Evolutionary conservation across 2,329 filamentous ascomycete genomes (phyloP), one percentile per base, ranked within the genome.

Genomic region (Paracamarosporium sp.): DNA sequence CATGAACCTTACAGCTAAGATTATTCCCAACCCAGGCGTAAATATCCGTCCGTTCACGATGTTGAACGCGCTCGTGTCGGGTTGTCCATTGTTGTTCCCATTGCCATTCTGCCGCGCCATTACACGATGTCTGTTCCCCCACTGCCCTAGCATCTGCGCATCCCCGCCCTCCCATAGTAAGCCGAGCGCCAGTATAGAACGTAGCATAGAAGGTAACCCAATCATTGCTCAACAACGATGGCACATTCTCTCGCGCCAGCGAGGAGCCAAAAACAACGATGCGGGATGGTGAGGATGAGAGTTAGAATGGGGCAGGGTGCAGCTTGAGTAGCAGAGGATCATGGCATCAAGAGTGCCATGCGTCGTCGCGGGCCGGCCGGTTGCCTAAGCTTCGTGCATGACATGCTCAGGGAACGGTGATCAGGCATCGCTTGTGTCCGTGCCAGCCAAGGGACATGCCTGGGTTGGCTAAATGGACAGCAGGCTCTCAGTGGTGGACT

Each of bases 11-110:
- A 75, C 72, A 30, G 88, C 82, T 73, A 90, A 84, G 33, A 91
- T 78, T 55, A 91, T 84, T 24, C 83, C 88, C 54, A 91, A 82
- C 0, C 89, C 88, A 0, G 88, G 88, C 0, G 88, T 91, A 67
- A 84, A 90, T 53, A 91, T 84, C 65, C 91, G 87, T 15, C 88
- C 88, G 63, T 85, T 85, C 22, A 85, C 76, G 50, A 86, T 83
- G 20, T 83, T 86, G 65, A 89, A 89, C 59, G 63, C 65, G 57
- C 66, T 73, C 22, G 65, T 67, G 44, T 71, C 68, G 5, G 64
- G 63, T 1, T 47, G 54, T 13, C 62, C 53, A 22, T 65, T 63
- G 20, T 64, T 64, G 24, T 61, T 57, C 35, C 36, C 55, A 25
- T 47, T 59, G 3, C 53, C 44, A 17, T 54, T 64, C 46, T 69